Evolutionary conservation across 2,329 filamentous ascomycete species (phyloP).

Genomic region (Fusarium sp.): DNA sequence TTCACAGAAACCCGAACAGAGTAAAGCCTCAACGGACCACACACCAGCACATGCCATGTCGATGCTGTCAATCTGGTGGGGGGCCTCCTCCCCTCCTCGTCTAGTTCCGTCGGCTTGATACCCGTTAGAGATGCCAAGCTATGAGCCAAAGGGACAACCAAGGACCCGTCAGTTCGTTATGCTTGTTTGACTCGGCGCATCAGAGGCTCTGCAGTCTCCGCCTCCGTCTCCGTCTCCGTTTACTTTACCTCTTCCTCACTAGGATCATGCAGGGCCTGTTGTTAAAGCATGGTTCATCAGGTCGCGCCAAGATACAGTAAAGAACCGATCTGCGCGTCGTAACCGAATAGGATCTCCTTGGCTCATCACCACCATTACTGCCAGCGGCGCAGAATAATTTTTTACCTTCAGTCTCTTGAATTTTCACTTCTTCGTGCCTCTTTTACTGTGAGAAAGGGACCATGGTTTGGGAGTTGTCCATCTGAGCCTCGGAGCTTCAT

Average conservation of each 20-base stretch:
- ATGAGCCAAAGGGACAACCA: conserved; percentile 1
- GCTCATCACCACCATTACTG: background rate
- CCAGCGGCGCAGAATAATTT: background rate
- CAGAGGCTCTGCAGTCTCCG: conserved; percentile 23
- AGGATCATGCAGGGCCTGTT: conserved; percentile 12
- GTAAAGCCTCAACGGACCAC: background rate
- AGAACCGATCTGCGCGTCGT: background rate
- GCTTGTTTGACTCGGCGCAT: conserved; percentile 28
- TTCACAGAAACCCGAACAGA: conserved; percentile 10
- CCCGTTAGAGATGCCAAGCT: conserved; percentile 30
- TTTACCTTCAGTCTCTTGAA: background rate
- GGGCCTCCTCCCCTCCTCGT: conserved; percentile 20
- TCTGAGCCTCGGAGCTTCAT: background rate
- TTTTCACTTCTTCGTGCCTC: background rate
- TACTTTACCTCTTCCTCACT: conserved; percentile 13
- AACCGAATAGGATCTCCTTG: background rate
- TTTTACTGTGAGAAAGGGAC: background rate
- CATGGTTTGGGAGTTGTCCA: conserved; percentile 3
- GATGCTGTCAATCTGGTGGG: background rate
- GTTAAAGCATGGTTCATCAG: conserved; percentile 2
- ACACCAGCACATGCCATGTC: background rate
- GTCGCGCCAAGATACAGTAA: conserved; percentile 8
- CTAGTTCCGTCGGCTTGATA: conserved; percentile 9
- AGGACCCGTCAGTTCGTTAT: conserved; percentile 17
- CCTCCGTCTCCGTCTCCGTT: conserved; percentile 10